A percentile compares a stretch with the other conserved stretches of the same genome.
Evolutionary conservation across 495 filamentous ascomycete genomes (phyloP).

Genomic region (Xylaria longipes): DNA sequence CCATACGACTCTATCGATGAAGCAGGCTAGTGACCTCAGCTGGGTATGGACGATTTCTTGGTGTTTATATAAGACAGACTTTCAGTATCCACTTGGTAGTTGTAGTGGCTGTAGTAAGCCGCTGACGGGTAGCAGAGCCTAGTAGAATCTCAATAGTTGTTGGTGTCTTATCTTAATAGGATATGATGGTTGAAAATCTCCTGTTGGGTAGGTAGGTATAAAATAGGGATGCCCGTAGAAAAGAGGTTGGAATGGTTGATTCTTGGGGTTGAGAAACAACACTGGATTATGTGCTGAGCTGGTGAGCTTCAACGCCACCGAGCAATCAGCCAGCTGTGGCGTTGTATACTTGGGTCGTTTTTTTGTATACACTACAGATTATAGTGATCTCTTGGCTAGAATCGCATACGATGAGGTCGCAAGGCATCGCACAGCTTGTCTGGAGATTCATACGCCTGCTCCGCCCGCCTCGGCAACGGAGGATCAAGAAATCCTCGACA

Average conservation of each 20-base stretch:
- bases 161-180: too few relatives aligned
- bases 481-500: slow-evolving; percentile 36
- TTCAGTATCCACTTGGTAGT: not conserved
- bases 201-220: too few relatives aligned
- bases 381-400: not conserved
- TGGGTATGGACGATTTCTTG: accelerated
- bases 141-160: too few relatives aligned
- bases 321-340: not conserved
- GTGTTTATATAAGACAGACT: not conserved
- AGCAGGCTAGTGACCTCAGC: not conserved
- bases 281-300: too few relatives aligned
- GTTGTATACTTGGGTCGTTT: not conserved
- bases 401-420: not conserved
- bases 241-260: too few relatives aligned
- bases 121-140: not conserved
- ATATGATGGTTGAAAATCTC: too few relatives aligned
- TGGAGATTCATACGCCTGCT: slow-evolving; percentile 22
- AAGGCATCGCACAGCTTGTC: too few relatives aligned
- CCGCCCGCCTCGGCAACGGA: slow-evolving; percentile 20
- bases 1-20: slow-evolving; percentile 41
- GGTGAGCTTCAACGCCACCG: too few relatives aligned
- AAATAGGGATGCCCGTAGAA: too few relatives aligned
- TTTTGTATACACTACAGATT: not conserved
- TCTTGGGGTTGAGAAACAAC: too few relatives aligned
- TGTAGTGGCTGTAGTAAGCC: too few relatives aligned